phyloP scores from a whole-genome alignment of 1,139 yeast genomes.

The Magnusiomyces fungicola region DNA sequence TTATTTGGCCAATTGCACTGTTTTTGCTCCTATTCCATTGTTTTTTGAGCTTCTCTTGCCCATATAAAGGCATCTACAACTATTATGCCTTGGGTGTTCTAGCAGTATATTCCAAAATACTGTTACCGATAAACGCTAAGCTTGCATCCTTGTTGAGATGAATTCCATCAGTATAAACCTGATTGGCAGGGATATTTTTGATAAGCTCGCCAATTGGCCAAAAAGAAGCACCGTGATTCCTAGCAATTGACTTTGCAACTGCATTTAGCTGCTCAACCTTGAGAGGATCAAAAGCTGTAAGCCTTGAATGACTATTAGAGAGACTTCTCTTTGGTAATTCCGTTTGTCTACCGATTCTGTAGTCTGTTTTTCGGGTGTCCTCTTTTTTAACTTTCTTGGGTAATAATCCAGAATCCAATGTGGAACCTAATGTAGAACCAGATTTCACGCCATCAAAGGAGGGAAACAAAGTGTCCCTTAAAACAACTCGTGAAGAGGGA shows the following conservation, averaged over 20 bases:
- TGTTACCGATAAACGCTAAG: constrained; percentile 11
- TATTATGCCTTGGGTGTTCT: constrained; percentile 6
- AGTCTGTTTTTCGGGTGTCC: too few species aligned
- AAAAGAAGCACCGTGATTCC: constrained; percentile 6
- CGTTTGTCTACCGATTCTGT: too few species aligned
- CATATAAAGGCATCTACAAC: not conserved
- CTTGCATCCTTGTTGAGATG: constrained; percentile 11
- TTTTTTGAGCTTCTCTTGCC: too few species aligned
- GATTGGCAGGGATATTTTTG: constrained; percentile 15
- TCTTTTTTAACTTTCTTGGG: too few species aligned
- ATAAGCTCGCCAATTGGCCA: constrained; percentile 18
- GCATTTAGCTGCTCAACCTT: constrained; percentile 17
- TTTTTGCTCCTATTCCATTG: too few species aligned
- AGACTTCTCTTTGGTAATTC: too few species aligned
- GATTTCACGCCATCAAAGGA: too few species aligned
- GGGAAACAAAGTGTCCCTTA: constrained; percentile 11
- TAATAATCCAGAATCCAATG: too few species aligned
- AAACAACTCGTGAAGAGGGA: constrained; percentile 13
- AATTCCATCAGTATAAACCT: constrained; percentile 13
- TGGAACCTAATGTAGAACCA: too few species aligned
- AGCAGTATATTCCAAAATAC: constrained; percentile 12
- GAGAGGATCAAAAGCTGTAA: constrained; percentile 10
- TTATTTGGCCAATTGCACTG: too few species aligned
- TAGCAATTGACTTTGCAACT: constrained; percentile 10
- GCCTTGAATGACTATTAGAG: too few species aligned